Conservation (phyloP, 2,329 filamentous ascomycete genomes). For the Phaeosphaeriaceae sp. region DNA sequence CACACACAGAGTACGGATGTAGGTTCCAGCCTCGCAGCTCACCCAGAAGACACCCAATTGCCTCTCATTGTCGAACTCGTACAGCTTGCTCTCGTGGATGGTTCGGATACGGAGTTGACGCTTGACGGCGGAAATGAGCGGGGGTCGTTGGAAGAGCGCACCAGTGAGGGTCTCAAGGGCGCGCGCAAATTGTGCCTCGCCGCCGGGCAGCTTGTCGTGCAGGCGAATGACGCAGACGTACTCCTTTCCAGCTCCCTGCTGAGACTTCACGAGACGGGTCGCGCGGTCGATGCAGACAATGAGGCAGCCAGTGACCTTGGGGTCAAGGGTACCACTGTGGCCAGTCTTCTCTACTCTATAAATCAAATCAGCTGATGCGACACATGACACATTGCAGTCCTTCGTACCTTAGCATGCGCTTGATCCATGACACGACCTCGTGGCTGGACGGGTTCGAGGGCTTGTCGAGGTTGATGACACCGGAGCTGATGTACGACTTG, state of each 20-base stretch:
- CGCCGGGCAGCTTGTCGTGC: slow-evolving; percentile 93
- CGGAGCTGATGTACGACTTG: slow-evolving; percentile 95
- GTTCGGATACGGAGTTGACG: slow-evolving; percentile 97
- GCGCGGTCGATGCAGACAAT: slow-evolving; percentile 97
- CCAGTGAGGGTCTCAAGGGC: slow-evolving; percentile 96
- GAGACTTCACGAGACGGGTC: slow-evolving; percentile 96
- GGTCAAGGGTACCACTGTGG: slow-evolving; percentile 97
- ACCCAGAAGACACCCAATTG: slow-evolving; percentile 99
- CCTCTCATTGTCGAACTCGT: slow-evolving; percentile 97
- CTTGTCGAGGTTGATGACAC: slow-evolving; percentile 98
- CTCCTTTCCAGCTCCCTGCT: slow-evolving; percentile 98
- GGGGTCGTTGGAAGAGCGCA: slow-evolving; percentile 95
- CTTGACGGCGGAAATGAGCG: slow-evolving; percentile 98
- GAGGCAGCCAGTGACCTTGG: slow-evolving; percentile 95
- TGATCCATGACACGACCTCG: slow-evolving; percentile 99
- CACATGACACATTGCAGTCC: background rate
- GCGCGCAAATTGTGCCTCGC: slow-evolving; percentile 89
- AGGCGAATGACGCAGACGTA: slow-evolving; percentile 95
- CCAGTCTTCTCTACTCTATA: slow-evolving; percentile 90
- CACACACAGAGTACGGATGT: slow-evolving; percentile 97
- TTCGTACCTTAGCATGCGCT: slow-evolving; percentile 85
- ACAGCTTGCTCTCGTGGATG: slow-evolving; percentile 94
- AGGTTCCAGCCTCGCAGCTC: slow-evolving; percentile 97
- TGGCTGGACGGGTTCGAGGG: slow-evolving; percentile 97
- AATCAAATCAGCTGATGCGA: slow-evolving; percentile 17